These are phyloP conservation scores for Rhodomyrtus psidioides DNA, from an alignment of 441 rosid genomes.

Conservation along the genomic window DNA sequence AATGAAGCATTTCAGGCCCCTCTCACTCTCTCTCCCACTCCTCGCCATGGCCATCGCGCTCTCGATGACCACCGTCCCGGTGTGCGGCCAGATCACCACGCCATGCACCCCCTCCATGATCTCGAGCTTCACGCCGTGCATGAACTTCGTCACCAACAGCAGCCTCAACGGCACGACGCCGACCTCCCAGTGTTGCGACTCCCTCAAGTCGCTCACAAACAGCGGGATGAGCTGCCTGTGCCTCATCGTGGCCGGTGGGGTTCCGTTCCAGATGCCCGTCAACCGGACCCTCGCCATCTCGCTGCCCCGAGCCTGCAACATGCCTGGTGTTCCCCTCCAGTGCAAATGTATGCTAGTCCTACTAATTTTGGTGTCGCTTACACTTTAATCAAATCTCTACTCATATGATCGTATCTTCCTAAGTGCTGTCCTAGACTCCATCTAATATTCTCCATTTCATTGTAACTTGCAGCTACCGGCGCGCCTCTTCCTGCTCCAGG, in stretches of 20 bases:
- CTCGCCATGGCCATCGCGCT: slow-evolving; percentile 16
- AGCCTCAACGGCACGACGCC: slow-evolving; percentile 48
- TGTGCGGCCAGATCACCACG: slow-evolving; percentile 30
- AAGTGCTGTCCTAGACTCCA: not conserved
- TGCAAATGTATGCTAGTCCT: slow-evolving; percentile 41
- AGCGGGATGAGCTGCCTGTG: slow-evolving; percentile 59
- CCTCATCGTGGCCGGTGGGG: slow-evolving; percentile 51
- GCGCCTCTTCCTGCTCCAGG: slow-evolving; percentile 11
- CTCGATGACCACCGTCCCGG: slow-evolving; percentile 15
- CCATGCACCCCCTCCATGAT: slow-evolving; percentile 50
- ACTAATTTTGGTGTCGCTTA: not conserved
- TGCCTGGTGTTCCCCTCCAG: slow-evolving; percentile 74
- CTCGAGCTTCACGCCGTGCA: slow-evolving; percentile 52
- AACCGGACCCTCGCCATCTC: slow-evolving; percentile 71
- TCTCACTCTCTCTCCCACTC: not conserved
- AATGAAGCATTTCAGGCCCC: slow-evolving; percentile 13
- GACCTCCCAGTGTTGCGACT: slow-evolving; percentile 45
- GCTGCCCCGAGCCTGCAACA: slow-evolving; percentile 85
- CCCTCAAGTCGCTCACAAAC: slow-evolving; percentile 52
- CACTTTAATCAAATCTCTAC: not conserved
- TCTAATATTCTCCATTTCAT: not conserved
- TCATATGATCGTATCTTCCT: not conserved
- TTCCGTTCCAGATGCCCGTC: slow-evolving; percentile 66
- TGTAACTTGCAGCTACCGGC: not conserved
- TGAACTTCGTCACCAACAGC: slow-evolving; percentile 63